A percentile compares a stretch with the other conserved stretches of the same genome.
phyloP scores from a whole-genome alignment of 176 grass and related monocot species.

The Chrysopogon serrulatus region DNA sequence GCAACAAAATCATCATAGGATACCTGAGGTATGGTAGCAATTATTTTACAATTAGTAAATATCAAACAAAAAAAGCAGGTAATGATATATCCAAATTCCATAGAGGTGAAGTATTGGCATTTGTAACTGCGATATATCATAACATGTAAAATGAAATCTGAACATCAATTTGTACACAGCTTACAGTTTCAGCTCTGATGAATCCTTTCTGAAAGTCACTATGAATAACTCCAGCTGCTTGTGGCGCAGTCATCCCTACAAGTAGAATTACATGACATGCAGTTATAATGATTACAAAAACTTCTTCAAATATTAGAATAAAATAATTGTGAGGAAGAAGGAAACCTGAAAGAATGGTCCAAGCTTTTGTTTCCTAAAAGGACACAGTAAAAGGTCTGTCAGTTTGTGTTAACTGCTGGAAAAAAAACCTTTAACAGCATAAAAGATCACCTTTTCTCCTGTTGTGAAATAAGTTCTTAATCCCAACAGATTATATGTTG shows the following conservation, averaged over 20 bases:
- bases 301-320: background rate
- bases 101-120: background rate
- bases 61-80: background rate
- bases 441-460: slow-evolving; percentile 78
- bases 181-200: slow-evolving; percentile 99
- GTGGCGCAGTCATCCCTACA: slow-evolving; percentile 95
- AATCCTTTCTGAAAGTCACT: slow-evolving; percentile 99
- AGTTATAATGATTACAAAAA: background rate
- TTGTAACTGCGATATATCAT: background rate
- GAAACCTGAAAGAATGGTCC: slow-evolving; percentile 91
- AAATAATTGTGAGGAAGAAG: slow-evolving; percentile 1
- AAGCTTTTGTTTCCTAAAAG: slow-evolving; percentile 97
- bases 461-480: slow-evolving; percentile 97
- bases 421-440: background rate
- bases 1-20: slow-evolving; percentile 86
- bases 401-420: slow-evolving; percentile 2
- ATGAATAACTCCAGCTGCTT: slow-evolving; percentile 98
- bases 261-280: background rate
- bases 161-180: slow-evolving; percentile 23
- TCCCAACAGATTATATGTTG: slow-evolving; percentile 88
- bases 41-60: slow-evolving; percentile 19
- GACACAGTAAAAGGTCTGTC: background rate
- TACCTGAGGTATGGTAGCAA: slow-evolving; percentile 48
- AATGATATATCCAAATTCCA: background rate
- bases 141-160: background rate